Base-by-base conservation (phyloP, 2,329 filamentous ascomycete species). In the Epicoccum sorghinum region DNA sequence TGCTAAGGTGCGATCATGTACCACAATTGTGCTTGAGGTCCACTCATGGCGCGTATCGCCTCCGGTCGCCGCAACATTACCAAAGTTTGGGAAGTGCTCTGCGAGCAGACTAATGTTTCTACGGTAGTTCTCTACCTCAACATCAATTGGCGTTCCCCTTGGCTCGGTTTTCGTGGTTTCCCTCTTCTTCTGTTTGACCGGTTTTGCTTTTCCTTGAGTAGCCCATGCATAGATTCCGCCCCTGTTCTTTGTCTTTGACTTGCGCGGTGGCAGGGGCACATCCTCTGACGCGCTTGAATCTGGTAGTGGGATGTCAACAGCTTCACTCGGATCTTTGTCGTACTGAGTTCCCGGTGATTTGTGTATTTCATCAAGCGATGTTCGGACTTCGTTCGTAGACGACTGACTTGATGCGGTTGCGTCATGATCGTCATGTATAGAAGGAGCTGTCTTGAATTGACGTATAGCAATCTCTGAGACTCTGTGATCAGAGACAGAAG, bases 101-200 rank as follows among this genome's bases (percentile, higher is more conserved):
- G 44, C 33, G 7, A 47, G 18, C n/a, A 1, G 13, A 3, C n/a
- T 4, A 12, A 47, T 25, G 18, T 36, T 35, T 37, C 1, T 48
- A 25, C 49, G 55, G 38, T 39, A 55, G 14, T 50, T 29, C 33
- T 30, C 9, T 4, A 29, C 25, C 33, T 37, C 40, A 12, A 10
- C 7, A 7, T 13, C 10, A 10, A 29, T 14, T 5, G 12, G 23
- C 38, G 24, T 9, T 25, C 13, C 18, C 25, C 25, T 18, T 25
- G 22, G 32, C 13, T 12, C 32, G 18, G 13, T 13, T 37, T 33
- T 33, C 13, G 32, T 12, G 4, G 32, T 4, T 13, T 33, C 32
- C 13, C 13, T 33, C 32, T 33, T 33, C 32, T 33, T 33, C 4
- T 3, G 7, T 13, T 12, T n/a, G 9, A 12, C 7, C 7, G 9